Conservation (phyloP, 2,329 filamentous ascomycete genomes). For the Ascomycota sp. region DNA sequence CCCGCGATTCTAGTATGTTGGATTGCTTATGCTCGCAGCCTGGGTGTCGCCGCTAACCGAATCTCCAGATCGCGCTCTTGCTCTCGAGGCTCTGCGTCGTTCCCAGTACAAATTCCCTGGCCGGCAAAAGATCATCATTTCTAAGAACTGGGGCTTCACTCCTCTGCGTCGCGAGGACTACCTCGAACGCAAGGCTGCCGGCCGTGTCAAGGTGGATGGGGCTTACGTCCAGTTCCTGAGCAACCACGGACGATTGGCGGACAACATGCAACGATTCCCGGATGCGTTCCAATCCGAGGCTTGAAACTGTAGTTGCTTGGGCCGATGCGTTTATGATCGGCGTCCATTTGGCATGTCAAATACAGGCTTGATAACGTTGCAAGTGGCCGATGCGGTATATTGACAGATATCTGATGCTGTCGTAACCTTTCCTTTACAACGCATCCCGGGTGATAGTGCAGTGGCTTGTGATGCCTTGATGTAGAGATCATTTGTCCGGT, state of each 20-base stretch:
- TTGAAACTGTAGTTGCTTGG: conserved; percentile 20
- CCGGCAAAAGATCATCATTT: conserved; percentile 99
- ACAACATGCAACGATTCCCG: conserved; percentile 91
- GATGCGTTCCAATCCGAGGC: conserved; percentile 54
- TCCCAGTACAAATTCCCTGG: conserved; percentile 99
- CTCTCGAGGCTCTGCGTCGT: conserved; percentile 96
- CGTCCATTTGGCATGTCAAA: conserved; percentile 24
- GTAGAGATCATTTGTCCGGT: no score
- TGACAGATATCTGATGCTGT: conserved; percentile 9
- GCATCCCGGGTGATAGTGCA: neutral
- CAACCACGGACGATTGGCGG: conserved; percentile 69
- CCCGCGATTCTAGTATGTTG: conserved; percentile 69
- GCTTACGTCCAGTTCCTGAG: conserved; percentile 98
- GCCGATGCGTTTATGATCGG: conserved; percentile 21
- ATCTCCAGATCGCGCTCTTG: conserved; percentile 55
- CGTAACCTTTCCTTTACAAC: neutral
- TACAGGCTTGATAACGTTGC: conserved; percentile 12
- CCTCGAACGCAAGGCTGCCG: conserved; percentile 81
- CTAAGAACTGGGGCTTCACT: conserved; percentile 99
- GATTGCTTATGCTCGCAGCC: no score
- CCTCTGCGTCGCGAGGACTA: conserved; percentile 96
- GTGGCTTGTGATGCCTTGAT: neutral
- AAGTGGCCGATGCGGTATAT: conserved; percentile 12
- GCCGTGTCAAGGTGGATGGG: conserved; percentile 89
- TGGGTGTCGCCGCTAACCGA: conserved; percentile 6